Evolutionary conservation across 2,329 filamentous ascomycete genomes (phyloP).

Genomic region (Paecilomyces fulvus): DNA sequence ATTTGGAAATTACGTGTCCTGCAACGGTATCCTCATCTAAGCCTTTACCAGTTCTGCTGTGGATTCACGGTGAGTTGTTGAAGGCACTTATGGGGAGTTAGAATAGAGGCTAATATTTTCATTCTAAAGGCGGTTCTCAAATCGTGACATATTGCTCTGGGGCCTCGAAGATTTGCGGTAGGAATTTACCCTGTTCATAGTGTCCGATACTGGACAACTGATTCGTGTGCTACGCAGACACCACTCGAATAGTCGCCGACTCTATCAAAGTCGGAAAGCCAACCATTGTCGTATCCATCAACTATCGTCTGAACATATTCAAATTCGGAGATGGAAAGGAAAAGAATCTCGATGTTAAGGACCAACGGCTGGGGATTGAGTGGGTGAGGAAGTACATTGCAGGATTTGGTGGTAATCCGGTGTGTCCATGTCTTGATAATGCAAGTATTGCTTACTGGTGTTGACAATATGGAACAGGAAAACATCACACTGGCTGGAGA

Average conservation of each 20-base stretch:
- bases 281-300: constrained; percentile 36
- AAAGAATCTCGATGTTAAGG: constrained; percentile 34
- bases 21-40: background rate
- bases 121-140: constrained; percentile 31
- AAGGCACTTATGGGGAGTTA: background rate
- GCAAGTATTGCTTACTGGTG: background rate
- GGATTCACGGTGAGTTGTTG: constrained; percentile 34
- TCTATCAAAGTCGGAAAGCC: constrained; percentile 27
- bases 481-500: constrained; percentile 39
- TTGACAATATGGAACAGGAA: constrained; percentile 12
- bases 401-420: constrained; percentile 33
- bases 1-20: constrained; percentile 33
- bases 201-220: background rate
- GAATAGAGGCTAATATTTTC: background rate
- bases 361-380: constrained; percentile 25
- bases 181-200: background rate
- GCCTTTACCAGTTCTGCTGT: constrained; percentile 34
- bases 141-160: constrained; percentile 37
- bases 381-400: constrained; percentile 34
- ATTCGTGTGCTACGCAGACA: constrained; percentile 15
- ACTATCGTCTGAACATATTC: constrained; percentile 39
- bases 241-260: constrained; percentile 26
- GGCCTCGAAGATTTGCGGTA: constrained; percentile 36
- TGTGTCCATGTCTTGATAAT: constrained; percentile 7
- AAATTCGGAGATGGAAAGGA: constrained; percentile 36